Base-by-base conservation (phyloP, 352 stramenopile genomes). In the Phytophthora ramorum region DNA sequence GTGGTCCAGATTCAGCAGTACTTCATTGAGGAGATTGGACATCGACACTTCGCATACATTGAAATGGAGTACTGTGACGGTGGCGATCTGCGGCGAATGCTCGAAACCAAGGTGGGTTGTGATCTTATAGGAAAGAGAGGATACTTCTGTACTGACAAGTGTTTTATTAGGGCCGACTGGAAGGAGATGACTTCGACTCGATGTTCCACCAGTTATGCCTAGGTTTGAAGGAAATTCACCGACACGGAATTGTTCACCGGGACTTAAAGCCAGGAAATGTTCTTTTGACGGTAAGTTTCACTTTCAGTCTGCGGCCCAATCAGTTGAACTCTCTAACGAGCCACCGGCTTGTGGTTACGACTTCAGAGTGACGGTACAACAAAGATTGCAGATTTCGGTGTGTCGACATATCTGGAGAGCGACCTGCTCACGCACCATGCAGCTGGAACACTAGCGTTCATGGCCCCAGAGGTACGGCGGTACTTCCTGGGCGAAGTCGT, bases 301-400 rank as follows among this genome's bases (percentile, higher is more conserved):
- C 13, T 24, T 24, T 24, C 4, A 13, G 2, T 24, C 12, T 24
- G n/a, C 20, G n/a, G 16, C 16, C 16, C 5, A 43, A 46, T 24
- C 28, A 5, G 10, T 46, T 0, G 0, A 46, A 16, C 7, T 46
- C 7, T 26, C 32, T 58, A 41, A 55, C 22, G 7, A n/a, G 26
- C 38, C 17, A 45, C 12, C 12, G 46, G 30, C 4, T n/a, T 12
- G 28, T 58, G 1, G 4, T 46, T 22, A 8, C 48, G 28, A 6
- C 19, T 43, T 17, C 41, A 94, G 86, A 86, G 65, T 17, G 81
- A 92, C 8, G 80, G 82, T 7, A 58, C 81, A 10, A 80, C 72
- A 26, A 95, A 95, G 65, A 91, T 93, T 12, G 85, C 87, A 0
- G 87, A 95, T 48, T 95, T 95, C 59, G 87, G 85, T n/a, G 87